These are phyloP conservation scores for Trypanosomatidae sp. DNA, from an alignment of 208 protist species.

Conservation along the genomic window DNA sequence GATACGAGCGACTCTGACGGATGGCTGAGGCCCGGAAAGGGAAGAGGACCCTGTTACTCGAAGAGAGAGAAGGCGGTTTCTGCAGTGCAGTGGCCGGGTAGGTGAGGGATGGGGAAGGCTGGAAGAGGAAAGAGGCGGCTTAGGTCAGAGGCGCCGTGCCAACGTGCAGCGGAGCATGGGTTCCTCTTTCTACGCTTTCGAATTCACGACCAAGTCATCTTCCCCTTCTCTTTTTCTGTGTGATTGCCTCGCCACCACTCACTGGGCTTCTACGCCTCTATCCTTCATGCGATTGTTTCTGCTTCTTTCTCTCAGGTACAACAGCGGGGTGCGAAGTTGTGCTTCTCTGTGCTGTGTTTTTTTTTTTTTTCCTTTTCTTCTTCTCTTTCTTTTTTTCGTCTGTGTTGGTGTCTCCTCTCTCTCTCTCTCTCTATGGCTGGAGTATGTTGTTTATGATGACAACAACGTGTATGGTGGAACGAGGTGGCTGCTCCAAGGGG, in stretches of 20 bases:
- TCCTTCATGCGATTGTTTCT: slow-evolving; percentile 1
- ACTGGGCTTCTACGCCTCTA: background rate
- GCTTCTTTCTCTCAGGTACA: background rate
- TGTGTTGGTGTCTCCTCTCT: background rate
- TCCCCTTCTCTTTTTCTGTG: background rate
- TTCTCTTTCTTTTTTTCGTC: background rate
- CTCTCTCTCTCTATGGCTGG: background rate
- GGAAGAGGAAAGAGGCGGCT: background rate
- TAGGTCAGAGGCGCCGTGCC: background rate
- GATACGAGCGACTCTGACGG: slow-evolving; percentile 10
- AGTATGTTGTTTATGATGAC: background rate
- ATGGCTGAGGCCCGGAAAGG: slow-evolving; percentile 6
- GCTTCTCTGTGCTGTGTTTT: slow-evolving; percentile 2
- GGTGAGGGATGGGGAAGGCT: background rate
- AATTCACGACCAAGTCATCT: background rate
- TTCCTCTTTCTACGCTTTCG: background rate
- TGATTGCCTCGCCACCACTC: background rate
- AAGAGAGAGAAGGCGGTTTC: background rate
- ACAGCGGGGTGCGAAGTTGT: background rate
- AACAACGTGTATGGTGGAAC: background rate
- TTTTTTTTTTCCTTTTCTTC: slow-evolving; percentile 3
- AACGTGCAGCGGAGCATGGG: background rate
- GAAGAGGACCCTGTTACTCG: background rate
- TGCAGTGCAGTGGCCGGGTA: background rate
- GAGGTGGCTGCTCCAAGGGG: background rate